Evolutionary conservation across 352 stramenopile species (phyloP).

Genomic region (Globisporangium takayamanum): DNA sequence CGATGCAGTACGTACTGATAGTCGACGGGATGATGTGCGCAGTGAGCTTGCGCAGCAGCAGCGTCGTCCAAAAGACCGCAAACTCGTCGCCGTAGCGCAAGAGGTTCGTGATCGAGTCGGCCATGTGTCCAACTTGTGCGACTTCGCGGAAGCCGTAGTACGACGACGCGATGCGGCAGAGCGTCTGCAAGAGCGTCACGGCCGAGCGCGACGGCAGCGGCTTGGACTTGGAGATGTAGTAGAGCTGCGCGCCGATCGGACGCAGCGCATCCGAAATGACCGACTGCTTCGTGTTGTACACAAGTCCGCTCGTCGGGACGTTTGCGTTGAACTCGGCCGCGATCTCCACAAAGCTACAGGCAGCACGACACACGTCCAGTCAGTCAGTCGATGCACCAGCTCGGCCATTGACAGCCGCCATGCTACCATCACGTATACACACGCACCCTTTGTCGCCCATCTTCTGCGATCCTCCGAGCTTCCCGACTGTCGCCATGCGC

Average conservation of each 20-base stretch:
- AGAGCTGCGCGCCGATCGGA: slow-evolving; percentile 76
- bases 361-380: neutral
- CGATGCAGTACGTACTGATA: slow-evolving; percentile 29
- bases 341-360: slow-evolving; percentile 66
- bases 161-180: slow-evolving; percentile 83
- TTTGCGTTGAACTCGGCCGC: slow-evolving; percentile 89
- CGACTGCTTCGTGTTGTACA: slow-evolving; percentile 78
- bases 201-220: slow-evolving; percentile 59
- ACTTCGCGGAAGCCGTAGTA: slow-evolving; percentile 85
- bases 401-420: neutral
- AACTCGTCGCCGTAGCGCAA: slow-evolving; percentile 80
- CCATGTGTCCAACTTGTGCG: slow-evolving; percentile 63
- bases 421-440: neutral
- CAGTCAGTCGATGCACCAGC: neutral
- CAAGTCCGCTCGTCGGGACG: slow-evolving; percentile 74
- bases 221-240: slow-evolving; percentile 61
- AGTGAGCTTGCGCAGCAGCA: slow-evolving; percentile 62
- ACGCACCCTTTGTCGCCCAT: slow-evolving; percentile 60
- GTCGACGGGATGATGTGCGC: slow-evolving; percentile 32
- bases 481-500: slow-evolving; percentile 62
- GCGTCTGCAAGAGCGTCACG: slow-evolving; percentile 69
- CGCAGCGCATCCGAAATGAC: slow-evolving; percentile 71
- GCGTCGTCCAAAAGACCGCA: slow-evolving; percentile 81
- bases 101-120: slow-evolving; percentile 72
- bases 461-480: slow-evolving; percentile 44